These are phyloP conservation scores for Alternaria sp. DNA, from an alignment of 2,329 filamentous ascomycete species.

Conservation along the genomic window DNA sequence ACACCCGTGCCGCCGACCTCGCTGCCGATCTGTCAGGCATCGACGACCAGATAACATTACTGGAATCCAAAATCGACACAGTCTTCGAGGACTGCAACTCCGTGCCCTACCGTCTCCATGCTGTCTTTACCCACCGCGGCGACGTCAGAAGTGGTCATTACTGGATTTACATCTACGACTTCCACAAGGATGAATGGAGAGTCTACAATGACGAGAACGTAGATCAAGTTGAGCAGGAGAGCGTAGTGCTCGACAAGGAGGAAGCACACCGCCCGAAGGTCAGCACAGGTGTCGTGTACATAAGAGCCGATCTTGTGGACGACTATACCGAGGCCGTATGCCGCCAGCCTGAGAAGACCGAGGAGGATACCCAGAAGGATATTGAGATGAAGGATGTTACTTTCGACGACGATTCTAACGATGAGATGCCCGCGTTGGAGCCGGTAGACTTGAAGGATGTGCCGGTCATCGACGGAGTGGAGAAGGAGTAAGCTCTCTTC, in stretches of 20 bases:
- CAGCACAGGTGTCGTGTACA: conserved; percentile 76
- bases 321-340: conserved; percentile 63
- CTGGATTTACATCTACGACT: conserved; percentile 96
- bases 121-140: conserved; percentile 90
- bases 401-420: conserved; percentile 17
- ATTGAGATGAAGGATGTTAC: conserved; percentile 13
- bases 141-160: conserved; percentile 76
- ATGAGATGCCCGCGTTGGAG: conserved; percentile 12
- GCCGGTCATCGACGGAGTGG: conserved; percentile 36
- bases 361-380: neutral
- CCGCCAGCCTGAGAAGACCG: conserved; percentile 18
- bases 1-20: conserved; percentile 28
- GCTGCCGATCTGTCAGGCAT: conserved; percentile 35
- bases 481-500: conserved; percentile 30
- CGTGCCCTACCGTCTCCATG: conserved; percentile 81
- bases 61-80: conserved; percentile 57
- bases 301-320: conserved; percentile 70
- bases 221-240: conserved; percentile 69
- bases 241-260: conserved; percentile 71
- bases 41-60: conserved; percentile 51
- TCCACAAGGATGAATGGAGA: conserved; percentile 79
- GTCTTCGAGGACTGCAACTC: conserved; percentile 70
- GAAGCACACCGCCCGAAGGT: conserved; percentile 58
- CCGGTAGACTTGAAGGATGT: conserved; percentile 13
- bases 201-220: conserved; percentile 93